A percentile compares a stretch with the other conserved stretches of the same genome.
Evolutionary conservation across 805 yeast species (phyloP).

Genomic region (Sungouiella thailandica): DNA sequence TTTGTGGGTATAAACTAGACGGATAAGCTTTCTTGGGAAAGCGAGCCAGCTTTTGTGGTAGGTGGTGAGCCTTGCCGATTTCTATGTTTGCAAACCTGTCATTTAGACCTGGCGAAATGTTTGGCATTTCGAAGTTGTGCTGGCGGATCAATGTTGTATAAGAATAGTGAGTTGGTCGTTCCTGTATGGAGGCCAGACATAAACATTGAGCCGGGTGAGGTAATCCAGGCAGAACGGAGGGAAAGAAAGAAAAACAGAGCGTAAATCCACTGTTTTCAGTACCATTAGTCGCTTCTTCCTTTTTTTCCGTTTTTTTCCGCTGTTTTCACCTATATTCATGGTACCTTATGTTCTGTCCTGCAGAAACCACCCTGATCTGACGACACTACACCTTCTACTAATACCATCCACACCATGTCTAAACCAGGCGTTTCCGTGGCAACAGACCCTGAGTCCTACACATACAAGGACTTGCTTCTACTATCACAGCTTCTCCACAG

Average conservation of each 20-base stretch:
- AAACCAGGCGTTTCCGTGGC: neutral
- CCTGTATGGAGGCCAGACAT: neutral
- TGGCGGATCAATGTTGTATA: too few species aligned
- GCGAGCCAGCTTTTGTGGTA: neutral
- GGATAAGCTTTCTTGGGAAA: conserved; percentile 10
- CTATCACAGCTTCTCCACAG: conserved; percentile 35
- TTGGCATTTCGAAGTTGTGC: neutral
- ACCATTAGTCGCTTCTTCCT: too few species aligned
- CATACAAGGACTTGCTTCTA: conserved; percentile 30
- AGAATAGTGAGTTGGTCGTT: neutral
- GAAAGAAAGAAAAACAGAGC: neutral
- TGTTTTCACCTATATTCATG: too few species aligned
- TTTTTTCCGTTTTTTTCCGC: too few species aligned
- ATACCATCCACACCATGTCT: too few species aligned
- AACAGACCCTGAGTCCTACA: conserved; percentile 12
- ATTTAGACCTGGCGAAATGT: conserved; percentile 22
- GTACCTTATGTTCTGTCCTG: too few species aligned
- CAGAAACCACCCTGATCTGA: too few species aligned
- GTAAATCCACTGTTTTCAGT: too few species aligned
- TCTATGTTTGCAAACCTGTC: conserved; percentile 28
- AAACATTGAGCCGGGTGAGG: neutral
- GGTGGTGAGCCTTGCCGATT: conserved; percentile 11
- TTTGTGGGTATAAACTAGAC: conserved; percentile 5
- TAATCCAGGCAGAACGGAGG: neutral
- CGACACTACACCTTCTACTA: too few species aligned